Conservation (phyloP, 1,139 yeast genomes). For the Meyerozyma elateridarum region DNA sequence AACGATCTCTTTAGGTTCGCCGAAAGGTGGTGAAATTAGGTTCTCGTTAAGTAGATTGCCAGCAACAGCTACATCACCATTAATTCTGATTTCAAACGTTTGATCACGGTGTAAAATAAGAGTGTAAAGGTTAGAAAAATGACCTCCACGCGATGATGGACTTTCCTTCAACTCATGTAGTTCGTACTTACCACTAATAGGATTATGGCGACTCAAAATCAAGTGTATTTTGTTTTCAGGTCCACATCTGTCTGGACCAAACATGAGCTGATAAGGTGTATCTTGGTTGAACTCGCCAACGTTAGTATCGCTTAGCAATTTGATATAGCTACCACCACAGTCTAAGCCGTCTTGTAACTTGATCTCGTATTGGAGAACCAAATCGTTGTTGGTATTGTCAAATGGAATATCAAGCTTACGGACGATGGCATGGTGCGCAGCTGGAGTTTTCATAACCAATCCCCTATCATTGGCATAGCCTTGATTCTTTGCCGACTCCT, state of each 20-base stretch:
- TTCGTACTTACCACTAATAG: slow-evolving; percentile 50
- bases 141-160: slow-evolving; percentile 59
- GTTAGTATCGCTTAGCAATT: slow-evolving; percentile 53
- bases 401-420: slow-evolving; percentile 51
- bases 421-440: slow-evolving; percentile 78
- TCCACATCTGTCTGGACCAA: slow-evolving; percentile 94
- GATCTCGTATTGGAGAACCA: slow-evolving; percentile 86
- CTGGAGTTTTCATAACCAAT: slow-evolving; percentile 66
- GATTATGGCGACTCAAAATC: slow-evolving; percentile 58
- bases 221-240: slow-evolving; percentile 73
- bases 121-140: slow-evolving; percentile 67
- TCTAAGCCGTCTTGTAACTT: slow-evolving; percentile 70
- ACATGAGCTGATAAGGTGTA: slow-evolving; percentile 81
- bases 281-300: slow-evolving; percentile 46
- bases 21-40: slow-evolving; percentile 56
- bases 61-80: slow-evolving; percentile 67
- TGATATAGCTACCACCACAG: slow-evolving; percentile 89
- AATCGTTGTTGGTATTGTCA: slow-evolving; percentile 52
- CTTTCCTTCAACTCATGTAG: slow-evolving; percentile 67
- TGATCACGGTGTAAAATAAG: slow-evolving; percentile 61
- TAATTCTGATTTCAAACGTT: slow-evolving; percentile 72
- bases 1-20: slow-evolving; percentile 56
- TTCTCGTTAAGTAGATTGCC: slow-evolving; percentile 56
- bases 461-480: slow-evolving; percentile 67
- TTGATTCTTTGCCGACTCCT: slow-evolving; percentile 45